Conservation (phyloP, 257 asterid species). For the Misopates orontium region DNA sequence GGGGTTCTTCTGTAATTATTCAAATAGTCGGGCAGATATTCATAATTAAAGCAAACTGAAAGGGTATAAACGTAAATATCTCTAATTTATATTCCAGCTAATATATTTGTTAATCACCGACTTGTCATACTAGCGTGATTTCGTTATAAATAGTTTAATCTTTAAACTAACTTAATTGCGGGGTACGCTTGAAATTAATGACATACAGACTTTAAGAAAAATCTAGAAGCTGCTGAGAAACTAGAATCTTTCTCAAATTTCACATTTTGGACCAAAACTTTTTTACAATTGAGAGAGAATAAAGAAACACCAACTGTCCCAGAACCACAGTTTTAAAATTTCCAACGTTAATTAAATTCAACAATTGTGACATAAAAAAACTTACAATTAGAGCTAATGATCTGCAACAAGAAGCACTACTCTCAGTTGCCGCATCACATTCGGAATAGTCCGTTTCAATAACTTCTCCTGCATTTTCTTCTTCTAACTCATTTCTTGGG, state of each 20-base stretch:
- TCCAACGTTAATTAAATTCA: slow-evolving; percentile 1
- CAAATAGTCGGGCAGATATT: too few species aligned
- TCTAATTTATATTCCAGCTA: not conserved
- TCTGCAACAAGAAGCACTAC: slow-evolving; percentile 67
- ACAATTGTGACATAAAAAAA: not conserved
- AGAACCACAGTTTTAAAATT: not conserved
- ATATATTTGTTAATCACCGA: not conserved
- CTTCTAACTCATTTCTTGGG: slow-evolving; percentile 42
- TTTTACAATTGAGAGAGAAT: slow-evolving; percentile 19
- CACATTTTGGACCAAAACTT: slow-evolving; percentile 13
- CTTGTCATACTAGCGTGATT: slow-evolving; percentile 6
- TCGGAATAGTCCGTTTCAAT: slow-evolving; percentile 34
- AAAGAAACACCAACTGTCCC: slow-evolving; percentile 27
- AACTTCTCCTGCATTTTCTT: too few species aligned
- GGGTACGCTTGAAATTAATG: not conserved
- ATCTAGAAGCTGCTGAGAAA: slow-evolving; percentile 11
- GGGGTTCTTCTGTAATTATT: too few species aligned
- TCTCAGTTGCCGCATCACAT: slow-evolving; percentile 44
- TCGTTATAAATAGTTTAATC: not conserved
- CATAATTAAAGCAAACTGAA: too few species aligned
- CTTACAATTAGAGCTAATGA: slow-evolving; percentile 71
- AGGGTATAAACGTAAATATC: too few species aligned
- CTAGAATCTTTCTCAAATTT: slow-evolving; percentile 9
- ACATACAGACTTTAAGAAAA: slow-evolving; percentile 27
- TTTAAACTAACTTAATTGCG: slow-evolving; percentile 6